Percentiles rank a stretch among this genome's conserved stretches.
Conservation (phyloP, 495 filamentous ascomycete species). For the Xeromyces bisporus region DNA sequence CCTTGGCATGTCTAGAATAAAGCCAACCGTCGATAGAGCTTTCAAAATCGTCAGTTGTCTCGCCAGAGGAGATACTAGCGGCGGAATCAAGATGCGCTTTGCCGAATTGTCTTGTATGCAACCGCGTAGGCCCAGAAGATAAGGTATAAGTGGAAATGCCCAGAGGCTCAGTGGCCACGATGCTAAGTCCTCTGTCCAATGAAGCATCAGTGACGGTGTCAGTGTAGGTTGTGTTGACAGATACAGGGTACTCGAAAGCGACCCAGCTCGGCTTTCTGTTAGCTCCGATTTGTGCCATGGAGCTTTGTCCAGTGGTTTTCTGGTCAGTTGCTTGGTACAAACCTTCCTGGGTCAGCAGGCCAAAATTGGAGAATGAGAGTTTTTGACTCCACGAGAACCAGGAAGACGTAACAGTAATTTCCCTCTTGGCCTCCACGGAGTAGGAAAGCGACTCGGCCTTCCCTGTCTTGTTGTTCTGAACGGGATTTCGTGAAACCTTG, state of each 20-base stretch:
- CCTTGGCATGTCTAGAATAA: conserved; percentile 34
- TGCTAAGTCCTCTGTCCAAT: conserved; percentile 40
- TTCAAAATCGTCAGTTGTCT: conserved; percentile 13
- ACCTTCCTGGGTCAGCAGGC: conserved; percentile 39
- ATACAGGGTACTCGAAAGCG: conserved; percentile 47
- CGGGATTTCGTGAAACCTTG: conserved; percentile 20
- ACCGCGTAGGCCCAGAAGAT: conserved; percentile 12
- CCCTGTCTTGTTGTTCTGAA: conserved; percentile 28
- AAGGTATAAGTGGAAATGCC: conserved; percentile 39
- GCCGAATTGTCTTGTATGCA: conserved; percentile 17
- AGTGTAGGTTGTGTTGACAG: conserved; percentile 37
- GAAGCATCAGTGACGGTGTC: conserved; percentile 36
- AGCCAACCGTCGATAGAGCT: conserved; percentile 13
- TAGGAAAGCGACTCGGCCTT: conserved; percentile 47
- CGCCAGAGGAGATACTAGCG: conserved; percentile 11
- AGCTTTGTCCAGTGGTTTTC: conserved; percentile 39
- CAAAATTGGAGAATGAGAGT: conserved; percentile 39
- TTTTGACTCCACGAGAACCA: conserved; percentile 44
- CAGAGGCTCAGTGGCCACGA: conserved; percentile 21
- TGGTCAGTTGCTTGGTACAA: conserved; percentile 46
- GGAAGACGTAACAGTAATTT: conserved; percentile 34
- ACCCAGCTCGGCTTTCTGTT: conserved; percentile 7
- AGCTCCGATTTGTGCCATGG: conserved; percentile 18
- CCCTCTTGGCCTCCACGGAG: conserved; percentile 37
- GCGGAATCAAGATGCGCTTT: conserved; percentile 11